Conservation (phyloP, 2,329 filamentous ascomycete genomes). For the Pyricularia pennisetigena region DNA sequence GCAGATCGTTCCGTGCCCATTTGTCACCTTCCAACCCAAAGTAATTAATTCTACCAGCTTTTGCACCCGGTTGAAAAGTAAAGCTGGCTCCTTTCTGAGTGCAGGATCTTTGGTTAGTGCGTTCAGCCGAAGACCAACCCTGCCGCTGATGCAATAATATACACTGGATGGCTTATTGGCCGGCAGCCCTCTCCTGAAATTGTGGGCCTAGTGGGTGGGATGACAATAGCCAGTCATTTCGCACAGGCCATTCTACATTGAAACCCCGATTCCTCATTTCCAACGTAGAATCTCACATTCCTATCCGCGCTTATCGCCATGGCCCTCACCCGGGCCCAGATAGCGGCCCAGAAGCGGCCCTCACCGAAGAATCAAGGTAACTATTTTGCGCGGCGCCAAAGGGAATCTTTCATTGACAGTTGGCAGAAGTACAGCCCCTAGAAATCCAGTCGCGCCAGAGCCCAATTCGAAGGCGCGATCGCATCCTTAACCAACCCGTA, state of each 20-base stretch:
- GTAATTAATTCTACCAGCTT: no score
- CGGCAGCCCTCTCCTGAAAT: not conserved
- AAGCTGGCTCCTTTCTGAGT: no score
- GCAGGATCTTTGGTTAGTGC: no score
- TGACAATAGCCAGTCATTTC: not conserved
- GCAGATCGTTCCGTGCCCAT: no score
- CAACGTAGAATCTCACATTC: not conserved
- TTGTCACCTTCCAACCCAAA: no score
- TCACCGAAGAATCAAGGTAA: conserved; percentile 4
- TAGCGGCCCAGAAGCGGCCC: not conserved
- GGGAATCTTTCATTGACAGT: not conserved
- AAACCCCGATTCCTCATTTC: not conserved
- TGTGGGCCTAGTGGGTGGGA: not conserved
- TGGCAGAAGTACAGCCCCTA: not conserved
- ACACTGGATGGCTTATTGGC: no score
- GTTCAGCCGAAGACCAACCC: no score
- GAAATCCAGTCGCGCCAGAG: not conserved
- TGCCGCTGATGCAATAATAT: no score
- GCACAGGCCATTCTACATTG: not conserved
- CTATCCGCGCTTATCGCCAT: not conserved
- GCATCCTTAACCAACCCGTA: not conserved
- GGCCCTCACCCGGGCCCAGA: not conserved
- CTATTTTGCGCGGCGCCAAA: not conserved
- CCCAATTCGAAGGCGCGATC: not conserved
- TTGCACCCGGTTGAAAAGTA: no score